Percentiles rank a stretch among this genome's conserved stretches.
Evolutionary conservation across 179 eudicot genomes (phyloP).

Genomic region (Pouteria campechiana): DNA sequence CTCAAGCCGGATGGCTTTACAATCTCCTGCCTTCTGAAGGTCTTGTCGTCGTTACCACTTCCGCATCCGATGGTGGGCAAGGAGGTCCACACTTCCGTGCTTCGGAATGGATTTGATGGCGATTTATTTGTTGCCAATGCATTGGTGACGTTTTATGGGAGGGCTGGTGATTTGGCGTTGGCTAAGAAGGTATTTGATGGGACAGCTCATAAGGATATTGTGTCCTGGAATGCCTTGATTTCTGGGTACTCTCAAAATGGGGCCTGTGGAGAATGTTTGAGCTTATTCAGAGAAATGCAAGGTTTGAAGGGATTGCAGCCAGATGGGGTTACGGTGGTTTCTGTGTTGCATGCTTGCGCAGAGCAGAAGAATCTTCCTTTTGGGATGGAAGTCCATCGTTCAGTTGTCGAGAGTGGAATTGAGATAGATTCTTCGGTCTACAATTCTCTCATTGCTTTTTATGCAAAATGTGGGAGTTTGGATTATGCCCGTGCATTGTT

Average conservation of each 20-base stretch:
- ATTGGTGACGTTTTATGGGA: slow-evolving; percentile 37
- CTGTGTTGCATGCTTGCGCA: slow-evolving; percentile 54
- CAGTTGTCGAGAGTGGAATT: slow-evolving; percentile 22
- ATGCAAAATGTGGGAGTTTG: slow-evolving; percentile 66
- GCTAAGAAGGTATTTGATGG: slow-evolving; percentile 44
- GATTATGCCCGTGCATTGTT: slow-evolving; percentile 55
- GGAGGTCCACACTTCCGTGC: slow-evolving; percentile 34
- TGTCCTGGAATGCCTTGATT: slow-evolving; percentile 66
- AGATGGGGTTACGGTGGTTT: slow-evolving; percentile 31
- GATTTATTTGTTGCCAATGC: slow-evolving; percentile 53
- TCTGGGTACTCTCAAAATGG: slow-evolving; percentile 57
- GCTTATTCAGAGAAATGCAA: slow-evolving; percentile 17
- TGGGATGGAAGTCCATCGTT: slow-evolving; percentile 46
- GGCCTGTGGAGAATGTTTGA: slow-evolving; percentile 43
- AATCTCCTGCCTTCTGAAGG: slow-evolving; percentile 40
- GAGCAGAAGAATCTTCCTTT: slow-evolving; percentile 42
- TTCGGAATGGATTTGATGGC: slow-evolving; percentile 32
- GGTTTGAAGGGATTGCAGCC: slow-evolving; percentile 19
- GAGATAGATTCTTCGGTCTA: slow-evolving; percentile 38
- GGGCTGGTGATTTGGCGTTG: slow-evolving; percentile 41
- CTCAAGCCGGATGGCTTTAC: slow-evolving; percentile 38
- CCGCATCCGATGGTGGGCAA: slow-evolving; percentile 12
- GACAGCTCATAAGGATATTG: slow-evolving; percentile 31
- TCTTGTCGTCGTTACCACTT: slow-evolving; percentile 29
- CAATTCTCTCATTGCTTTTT: slow-evolving; percentile 41